Base-by-base conservation (phyloP, 1,139 yeast species). In the Hyphopichia pseudoburtonii region DNA sequence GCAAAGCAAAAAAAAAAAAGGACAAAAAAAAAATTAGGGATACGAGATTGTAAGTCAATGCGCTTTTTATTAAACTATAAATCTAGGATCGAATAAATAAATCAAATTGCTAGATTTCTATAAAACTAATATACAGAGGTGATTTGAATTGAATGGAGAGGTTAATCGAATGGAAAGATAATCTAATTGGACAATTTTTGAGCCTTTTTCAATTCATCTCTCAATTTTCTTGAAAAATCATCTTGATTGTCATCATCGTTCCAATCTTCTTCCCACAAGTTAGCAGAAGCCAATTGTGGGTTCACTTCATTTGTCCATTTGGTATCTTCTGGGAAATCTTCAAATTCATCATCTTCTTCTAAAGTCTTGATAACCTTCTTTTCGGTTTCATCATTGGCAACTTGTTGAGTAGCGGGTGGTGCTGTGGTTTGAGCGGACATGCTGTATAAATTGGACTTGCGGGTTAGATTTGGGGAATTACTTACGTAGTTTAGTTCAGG, bases 201-300 rank as follows among this genome's bases (percentile, higher is more conserved):
- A 15, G 51, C 43, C 36, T 47, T 46, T 35, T 56, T 62, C 54
- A 71, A 68, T 48, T 71, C 76, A 34, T 62, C 69, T 73, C 82
- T 76, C 57, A 89, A 72, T 51, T 75, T 79, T 43, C 73, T 74
- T 22, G 92, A 79, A 60, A 89, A 89, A 46, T 86, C 87, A 57
- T 87, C 96, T 45, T 85, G 90, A 39, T 83, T 83, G 53, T 88
- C 95, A 43, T 83, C 94, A 56, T 87, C 96, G 51, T 89, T 96
- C 97, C 97, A 89, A 57, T 86, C 90, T 60, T 89, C 96, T 56
- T 89, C 96, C 96, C 97, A 89, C 41, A 88, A 74, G 40, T 60
- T 66, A 36, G 62, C 57, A 5, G 70, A 63, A 40, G 66, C 62
- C 40, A 64, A 51, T 46, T 78, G 76, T 14, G 79, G 66, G 34